These are phyloP conservation scores for Fraxinus anomala DNA, from an alignment of 257 asterid genomes.

Conservation along the genomic window DNA sequence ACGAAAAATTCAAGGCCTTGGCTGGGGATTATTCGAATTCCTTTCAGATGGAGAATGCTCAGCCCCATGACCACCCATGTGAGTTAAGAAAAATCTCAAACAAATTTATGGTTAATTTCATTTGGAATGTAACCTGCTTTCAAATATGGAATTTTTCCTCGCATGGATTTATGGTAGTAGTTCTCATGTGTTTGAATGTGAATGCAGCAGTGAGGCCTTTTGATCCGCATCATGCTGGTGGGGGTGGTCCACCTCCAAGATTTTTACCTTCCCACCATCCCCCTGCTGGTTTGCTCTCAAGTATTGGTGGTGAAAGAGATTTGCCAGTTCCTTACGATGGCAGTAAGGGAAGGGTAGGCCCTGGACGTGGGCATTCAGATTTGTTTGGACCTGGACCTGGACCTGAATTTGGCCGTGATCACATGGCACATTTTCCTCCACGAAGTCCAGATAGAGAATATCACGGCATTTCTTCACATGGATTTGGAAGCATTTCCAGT, in stretches of 20 bases:
- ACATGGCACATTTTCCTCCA: slow-evolving; percentile 41
- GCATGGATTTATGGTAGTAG: background rate
- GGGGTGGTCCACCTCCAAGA: slow-evolving; percentile 56
- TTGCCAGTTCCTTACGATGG: slow-evolving; percentile 18
- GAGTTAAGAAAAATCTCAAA: slow-evolving; percentile 13
- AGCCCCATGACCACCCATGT: slow-evolving; percentile 68
- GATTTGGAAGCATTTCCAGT: slow-evolving; percentile 48
- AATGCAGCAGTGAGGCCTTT: slow-evolving; percentile 44
- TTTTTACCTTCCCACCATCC: slow-evolving; percentile 46
- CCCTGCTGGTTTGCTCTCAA: slow-evolving; percentile 33
- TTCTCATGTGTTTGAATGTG: slow-evolving; percentile 22
- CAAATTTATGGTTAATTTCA: background rate
- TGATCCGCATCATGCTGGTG: slow-evolving; percentile 48
- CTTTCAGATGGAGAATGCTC: slow-evolving; percentile 44
- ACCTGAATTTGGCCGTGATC: slow-evolving; percentile 51
- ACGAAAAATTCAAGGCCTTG: slow-evolving; percentile 48
- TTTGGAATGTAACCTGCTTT: background rate
- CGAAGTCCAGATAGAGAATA: slow-evolving; percentile 53
- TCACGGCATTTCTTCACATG: slow-evolving; percentile 53
- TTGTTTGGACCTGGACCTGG: slow-evolving; percentile 56
- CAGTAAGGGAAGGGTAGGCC: slow-evolving; percentile 22
- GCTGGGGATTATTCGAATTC: slow-evolving; percentile 48
- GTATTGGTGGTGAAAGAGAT: slow-evolving; percentile 32
- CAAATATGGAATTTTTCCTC: background rate
- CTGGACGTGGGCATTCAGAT: slow-evolving; percentile 37